A percentile compares a stretch with the other conserved stretches of the same genome.
phyloP scores from a whole-genome alignment of 2,329 filamentous ascomycete species.

The Botryotinia calthae region DNA sequence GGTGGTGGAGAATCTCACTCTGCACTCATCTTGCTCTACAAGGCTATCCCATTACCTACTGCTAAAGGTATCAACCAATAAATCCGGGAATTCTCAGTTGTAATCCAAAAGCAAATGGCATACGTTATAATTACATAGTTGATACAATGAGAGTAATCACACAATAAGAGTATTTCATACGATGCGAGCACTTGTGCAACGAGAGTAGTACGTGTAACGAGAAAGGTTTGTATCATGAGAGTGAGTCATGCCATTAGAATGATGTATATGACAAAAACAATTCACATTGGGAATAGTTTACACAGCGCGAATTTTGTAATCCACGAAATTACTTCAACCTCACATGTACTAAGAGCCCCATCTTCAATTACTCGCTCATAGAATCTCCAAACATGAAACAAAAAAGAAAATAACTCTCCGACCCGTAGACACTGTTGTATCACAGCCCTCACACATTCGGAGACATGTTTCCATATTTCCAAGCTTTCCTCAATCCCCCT shows the following conservation, averaged over 20 bases:
- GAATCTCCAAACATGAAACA: background rate
- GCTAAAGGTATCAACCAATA: slow-evolving; percentile 45
- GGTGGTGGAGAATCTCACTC: slow-evolving; percentile 88
- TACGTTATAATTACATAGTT: background rate
- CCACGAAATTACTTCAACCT: background rate
- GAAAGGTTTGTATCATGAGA: background rate
- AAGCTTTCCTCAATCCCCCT: background rate
- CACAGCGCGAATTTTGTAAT: background rate
- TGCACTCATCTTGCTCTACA: slow-evolving; percentile 76
- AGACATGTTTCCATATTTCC: slow-evolving; percentile 16
- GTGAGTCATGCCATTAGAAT: background rate
- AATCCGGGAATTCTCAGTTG: background rate
- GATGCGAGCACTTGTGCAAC: background rate
- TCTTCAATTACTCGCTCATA: background rate
- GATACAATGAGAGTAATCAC: background rate
- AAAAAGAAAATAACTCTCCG: background rate
- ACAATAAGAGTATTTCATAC: background rate
- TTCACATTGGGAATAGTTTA: background rate
- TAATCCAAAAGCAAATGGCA: background rate
- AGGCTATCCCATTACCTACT: slow-evolving; percentile 66
- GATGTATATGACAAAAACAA: background rate
- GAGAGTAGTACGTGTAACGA: background rate
- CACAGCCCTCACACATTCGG: slow-evolving; percentile 13
- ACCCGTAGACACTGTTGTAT: background rate
- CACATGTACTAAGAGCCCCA: background rate